These are phyloP conservation scores for Melanomma pulvis-pyrius DNA, from an alignment of 495 filamentous ascomycete species.

Conservation along the genomic window DNA sequence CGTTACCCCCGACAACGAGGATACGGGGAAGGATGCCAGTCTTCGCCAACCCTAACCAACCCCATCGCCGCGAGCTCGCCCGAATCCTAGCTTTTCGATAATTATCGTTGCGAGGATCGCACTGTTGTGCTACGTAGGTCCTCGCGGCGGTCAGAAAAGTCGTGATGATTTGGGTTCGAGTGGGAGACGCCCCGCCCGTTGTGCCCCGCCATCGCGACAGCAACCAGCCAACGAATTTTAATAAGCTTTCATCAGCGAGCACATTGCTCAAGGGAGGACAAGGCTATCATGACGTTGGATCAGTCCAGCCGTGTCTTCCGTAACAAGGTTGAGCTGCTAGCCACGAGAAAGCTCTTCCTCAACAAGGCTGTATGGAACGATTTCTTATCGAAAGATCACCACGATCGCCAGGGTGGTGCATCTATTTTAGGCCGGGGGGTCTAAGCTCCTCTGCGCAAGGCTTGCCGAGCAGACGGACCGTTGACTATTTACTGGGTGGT, in stretches of 20 bases:
- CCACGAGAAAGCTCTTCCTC: too few species aligned
- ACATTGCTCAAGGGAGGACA: too few species aligned
- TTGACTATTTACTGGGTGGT: neutral
- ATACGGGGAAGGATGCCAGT: neutral
- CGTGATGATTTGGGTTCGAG: too few species aligned
- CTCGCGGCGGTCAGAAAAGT: too few species aligned
- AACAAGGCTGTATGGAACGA: neutral
- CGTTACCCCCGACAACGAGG: neutral
- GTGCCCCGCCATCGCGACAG: slow-evolving; percentile 24
- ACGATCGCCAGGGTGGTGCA: neutral
- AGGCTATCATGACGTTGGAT: too few species aligned
- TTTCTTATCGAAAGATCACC: slow-evolving; percentile 2
- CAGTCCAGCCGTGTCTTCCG: too few species aligned
- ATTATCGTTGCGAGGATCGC: slow-evolving; percentile 1
- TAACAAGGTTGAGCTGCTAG: neutral
- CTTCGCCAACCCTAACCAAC: slow-evolving; percentile 1
- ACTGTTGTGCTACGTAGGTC: neutral
- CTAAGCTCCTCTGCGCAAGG: slow-evolving; percentile 1
- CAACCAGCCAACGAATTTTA: too few species aligned
- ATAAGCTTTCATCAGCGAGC: too few species aligned
- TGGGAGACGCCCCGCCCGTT: neutral
- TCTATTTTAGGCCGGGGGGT: neutral
- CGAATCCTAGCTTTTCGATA: slow-evolving; percentile 27
- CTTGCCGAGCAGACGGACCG: slow-evolving; percentile 1
- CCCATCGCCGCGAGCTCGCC: neutral